Conservation (phyloP, 2,329 filamentous ascomycete species). For the Pseudocercospora eumusae region DNA sequence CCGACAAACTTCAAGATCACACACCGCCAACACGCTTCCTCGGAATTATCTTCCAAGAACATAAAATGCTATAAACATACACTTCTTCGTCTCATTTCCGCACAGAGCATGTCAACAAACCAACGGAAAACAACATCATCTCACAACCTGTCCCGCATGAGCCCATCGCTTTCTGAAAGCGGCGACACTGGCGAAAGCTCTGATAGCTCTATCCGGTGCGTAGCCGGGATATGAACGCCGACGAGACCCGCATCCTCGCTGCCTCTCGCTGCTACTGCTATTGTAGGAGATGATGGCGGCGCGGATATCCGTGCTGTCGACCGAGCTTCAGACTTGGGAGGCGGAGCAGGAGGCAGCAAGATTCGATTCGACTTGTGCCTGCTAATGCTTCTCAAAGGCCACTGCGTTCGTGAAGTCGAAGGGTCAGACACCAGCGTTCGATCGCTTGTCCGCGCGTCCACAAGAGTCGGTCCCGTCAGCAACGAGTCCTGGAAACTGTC, state of each 20-base stretch:
- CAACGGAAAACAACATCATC: not conserved
- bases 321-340: slow-evolving; percentile 8
- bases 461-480: not conserved
- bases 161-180: slow-evolving; percentile 5
- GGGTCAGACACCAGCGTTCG: slow-evolving; percentile 13
- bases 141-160: not conserved
- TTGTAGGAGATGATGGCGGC: slow-evolving; percentile 16
- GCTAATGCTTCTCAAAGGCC: slow-evolving; percentile 12
- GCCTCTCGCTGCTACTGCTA: not conserved
- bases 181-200: slow-evolving; percentile 14
- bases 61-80: slow-evolving; percentile 7
- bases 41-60: slow-evolving; percentile 1
- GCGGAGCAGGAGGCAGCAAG: slow-evolving; percentile 14
- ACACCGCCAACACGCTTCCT: slow-evolving; percentile 11
- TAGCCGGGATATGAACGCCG: not conserved
- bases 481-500: not conserved
- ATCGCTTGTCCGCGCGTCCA: slow-evolving; percentile 7
- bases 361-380: slow-evolving; percentile 3
- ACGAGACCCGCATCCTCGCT: not conserved
- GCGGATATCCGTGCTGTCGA: not conserved
- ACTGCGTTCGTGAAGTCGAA: not conserved
- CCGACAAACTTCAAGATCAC: slow-evolving; percentile 4
- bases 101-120: slow-evolving; percentile 13
- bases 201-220: slow-evolving; percentile 4
- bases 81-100: slow-evolving; percentile 3